phyloP scores from a whole-genome alignment of 768 basidiomycete species.

The Mycena belliarum region DNA sequence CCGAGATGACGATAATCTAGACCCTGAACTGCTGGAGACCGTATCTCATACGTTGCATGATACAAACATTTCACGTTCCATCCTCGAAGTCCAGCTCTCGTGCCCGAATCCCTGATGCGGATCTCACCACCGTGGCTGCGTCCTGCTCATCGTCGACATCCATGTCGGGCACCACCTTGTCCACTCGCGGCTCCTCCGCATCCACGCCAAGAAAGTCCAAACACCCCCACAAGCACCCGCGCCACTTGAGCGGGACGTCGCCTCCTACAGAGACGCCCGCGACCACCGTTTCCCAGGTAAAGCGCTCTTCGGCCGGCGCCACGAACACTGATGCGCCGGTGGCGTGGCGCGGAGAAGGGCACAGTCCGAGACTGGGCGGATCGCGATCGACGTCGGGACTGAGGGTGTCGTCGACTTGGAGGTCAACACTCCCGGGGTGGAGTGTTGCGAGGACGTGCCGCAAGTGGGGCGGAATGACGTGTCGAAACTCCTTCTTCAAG shows the following conservation, averaged over 20 bases:
- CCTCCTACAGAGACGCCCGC: slow-evolving; percentile 55
- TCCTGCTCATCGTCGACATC: slow-evolving; percentile 23
- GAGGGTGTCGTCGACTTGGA: slow-evolving; percentile 29
- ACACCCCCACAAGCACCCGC: slow-evolving; percentile 67
- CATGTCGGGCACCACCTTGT: not conserved
- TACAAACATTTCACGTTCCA: too few species aligned
- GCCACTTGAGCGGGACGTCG: slow-evolving; percentile 62
- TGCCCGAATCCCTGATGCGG: not conserved
- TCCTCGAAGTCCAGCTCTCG: not conserved
- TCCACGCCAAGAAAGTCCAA: slow-evolving; percentile 53
- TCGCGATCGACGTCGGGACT: slow-evolving; percentile 5
- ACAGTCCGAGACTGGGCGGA: slow-evolving; percentile 32
- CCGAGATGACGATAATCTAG: too few species aligned
- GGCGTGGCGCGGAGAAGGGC: slow-evolving; percentile 48
- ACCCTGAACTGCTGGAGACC: too few species aligned
- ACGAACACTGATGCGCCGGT: slow-evolving; percentile 46
- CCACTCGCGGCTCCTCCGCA: not conserved
- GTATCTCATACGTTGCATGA: too few species aligned
- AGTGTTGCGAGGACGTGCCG: slow-evolving; percentile 36
- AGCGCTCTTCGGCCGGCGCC: slow-evolving; percentile 58
- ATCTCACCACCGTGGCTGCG: slow-evolving; percentile 6
- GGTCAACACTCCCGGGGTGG: slow-evolving; percentile 41
- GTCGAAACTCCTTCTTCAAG: slow-evolving; percentile 15
- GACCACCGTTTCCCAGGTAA: slow-evolving; percentile 61
- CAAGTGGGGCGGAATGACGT: slow-evolving; percentile 31